phyloP scores from a whole-genome alignment of 352 stramenopile species.

The Phytophthora pistaciae region DNA sequence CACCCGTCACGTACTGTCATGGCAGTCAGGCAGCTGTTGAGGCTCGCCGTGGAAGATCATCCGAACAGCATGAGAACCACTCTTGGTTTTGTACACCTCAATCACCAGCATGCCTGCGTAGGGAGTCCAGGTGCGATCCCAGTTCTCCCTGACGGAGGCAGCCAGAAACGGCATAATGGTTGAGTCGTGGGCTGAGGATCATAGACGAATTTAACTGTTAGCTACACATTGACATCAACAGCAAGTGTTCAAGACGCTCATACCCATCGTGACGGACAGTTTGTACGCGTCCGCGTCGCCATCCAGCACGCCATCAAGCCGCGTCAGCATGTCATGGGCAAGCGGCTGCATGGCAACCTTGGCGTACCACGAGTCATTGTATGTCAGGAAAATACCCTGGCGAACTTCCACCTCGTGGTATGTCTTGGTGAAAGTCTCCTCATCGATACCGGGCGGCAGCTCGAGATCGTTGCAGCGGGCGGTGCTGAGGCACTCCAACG shows the following conservation, averaged over 20 bases:
- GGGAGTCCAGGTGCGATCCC: slow-evolving; percentile 86
- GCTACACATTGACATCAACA: not conserved
- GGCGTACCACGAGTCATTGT: slow-evolving; percentile 85
- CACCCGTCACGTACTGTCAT: slow-evolving; percentile 58
- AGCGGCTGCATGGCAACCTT: slow-evolving; percentile 91
- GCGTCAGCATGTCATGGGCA: slow-evolving; percentile 70
- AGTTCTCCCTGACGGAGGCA: slow-evolving; percentile 73
- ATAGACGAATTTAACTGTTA: slow-evolving; percentile 1
- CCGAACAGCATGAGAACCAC: slow-evolving; percentile 57
- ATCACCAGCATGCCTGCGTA: slow-evolving; percentile 82
- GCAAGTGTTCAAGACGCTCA: not conserved
- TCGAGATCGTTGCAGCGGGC: slow-evolving; percentile 81
- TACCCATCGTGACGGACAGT: slow-evolving; percentile 84
- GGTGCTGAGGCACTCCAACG: slow-evolving; percentile 86
- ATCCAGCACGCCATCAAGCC: slow-evolving; percentile 61
- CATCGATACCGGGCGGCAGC: slow-evolving; percentile 69
- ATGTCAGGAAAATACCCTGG: slow-evolving; percentile 67
- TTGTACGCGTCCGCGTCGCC: slow-evolving; percentile 51
- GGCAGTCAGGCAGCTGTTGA: slow-evolving; percentile 73
- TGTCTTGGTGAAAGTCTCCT: slow-evolving; percentile 79
- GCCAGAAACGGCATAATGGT: slow-evolving; percentile 89
- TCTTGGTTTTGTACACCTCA: slow-evolving; percentile 86
- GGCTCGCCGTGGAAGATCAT: slow-evolving; percentile 84
- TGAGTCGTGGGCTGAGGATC: slow-evolving; percentile 69
- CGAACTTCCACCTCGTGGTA: slow-evolving; percentile 82